Percentiles rank a stretch among this genome's conserved stretches.
phyloP scores from a whole-genome alignment of 2,329 filamentous ascomycete species.

The Botrytis galanthina region DNA sequence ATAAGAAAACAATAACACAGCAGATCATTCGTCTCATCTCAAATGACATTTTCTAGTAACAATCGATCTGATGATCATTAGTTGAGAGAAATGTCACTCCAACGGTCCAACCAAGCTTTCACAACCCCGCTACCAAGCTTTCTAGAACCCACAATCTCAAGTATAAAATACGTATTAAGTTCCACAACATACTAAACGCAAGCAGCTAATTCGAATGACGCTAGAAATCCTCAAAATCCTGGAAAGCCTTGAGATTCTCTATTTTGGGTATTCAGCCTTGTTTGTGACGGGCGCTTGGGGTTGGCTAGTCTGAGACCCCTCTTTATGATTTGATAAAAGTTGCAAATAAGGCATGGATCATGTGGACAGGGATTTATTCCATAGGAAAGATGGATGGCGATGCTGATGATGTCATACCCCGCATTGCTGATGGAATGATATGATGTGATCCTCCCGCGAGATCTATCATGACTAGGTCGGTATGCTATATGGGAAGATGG shows the following conservation, averaged over 20 bases:
- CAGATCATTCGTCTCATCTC: neutral
- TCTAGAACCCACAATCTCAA: neutral
- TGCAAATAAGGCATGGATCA: neutral
- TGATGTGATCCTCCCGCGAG: too few relatives aligned
- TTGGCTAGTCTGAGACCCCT: neutral
- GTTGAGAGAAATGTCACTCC: neutral
- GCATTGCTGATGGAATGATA: neutral
- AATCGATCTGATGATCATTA: neutral
- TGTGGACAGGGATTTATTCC: too few relatives aligned
- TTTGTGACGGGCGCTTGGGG: neutral
- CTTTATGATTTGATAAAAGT: neutral
- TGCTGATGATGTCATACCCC: slow-evolving; percentile 5
- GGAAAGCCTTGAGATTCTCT: neutral
- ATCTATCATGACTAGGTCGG: neutral
- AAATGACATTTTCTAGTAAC: neutral
- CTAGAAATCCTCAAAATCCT: neutral
- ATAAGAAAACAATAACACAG: neutral
- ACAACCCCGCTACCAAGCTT: slow-evolving; percentile 15
- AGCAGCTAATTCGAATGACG: neutral
- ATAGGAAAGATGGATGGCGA: too few relatives aligned
- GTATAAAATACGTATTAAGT: neutral
- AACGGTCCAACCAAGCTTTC: slow-evolving; percentile 7
- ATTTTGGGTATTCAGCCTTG: neutral
- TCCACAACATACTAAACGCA: neutral
- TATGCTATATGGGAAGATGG: too few relatives aligned